Evolutionary conservation across 1,139 yeast species (phyloP), one percentile per base, ranked within the genome.

Genomic region (Geotrichum carabidarum): DNA sequence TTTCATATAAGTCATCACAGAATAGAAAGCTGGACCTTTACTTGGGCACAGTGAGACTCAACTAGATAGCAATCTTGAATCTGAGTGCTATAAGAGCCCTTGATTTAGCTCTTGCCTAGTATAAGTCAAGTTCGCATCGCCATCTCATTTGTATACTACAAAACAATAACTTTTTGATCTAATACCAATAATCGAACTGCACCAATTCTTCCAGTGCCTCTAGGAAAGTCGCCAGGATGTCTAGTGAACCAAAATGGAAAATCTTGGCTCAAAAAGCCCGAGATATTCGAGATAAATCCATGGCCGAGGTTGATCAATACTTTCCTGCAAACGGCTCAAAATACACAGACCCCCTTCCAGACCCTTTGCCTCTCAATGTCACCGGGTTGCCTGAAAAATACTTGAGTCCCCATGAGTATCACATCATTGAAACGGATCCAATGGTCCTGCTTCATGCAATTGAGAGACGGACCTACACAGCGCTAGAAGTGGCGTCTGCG

Each of bases 401-500:
- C 40, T 58, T 68, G 36, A 55, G 63, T 2, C 56, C 60, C 2
- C 51, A 49, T 11, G 71, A 69, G 53, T 56, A 62, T 44, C 59
- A 49, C 9, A 68, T 68, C 38, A 63, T 70, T n/a, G 65, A 63
- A 43, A 59, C 63, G 12, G 64, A 60, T 40, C 68, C 70, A 1
- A 50, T 64, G 40, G 67, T 62, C 40, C 68, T 78, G 60, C 71
- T 71, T 18, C 63, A 64, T 9, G 68, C 73, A 53, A 72, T 81
- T 36, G 74, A 75, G 14, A 54, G 51, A 12, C 78, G 78, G 6
- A 66, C 71, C 55, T 63, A 75, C 58, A 66, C 79, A 1, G 72
- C 83, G 0, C 74, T 71, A 18, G 73, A 74, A 18, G 78, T 78
- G 5, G 68, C 78, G 0, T 61, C 65, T 59, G 85, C 86, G 7